Percentiles rank a stretch among this genome's conserved stretches.
These are phyloP conservation scores for Nemophila menziesii DNA, from an alignment of 257 asterid species.

Conservation along the genomic window DNA sequence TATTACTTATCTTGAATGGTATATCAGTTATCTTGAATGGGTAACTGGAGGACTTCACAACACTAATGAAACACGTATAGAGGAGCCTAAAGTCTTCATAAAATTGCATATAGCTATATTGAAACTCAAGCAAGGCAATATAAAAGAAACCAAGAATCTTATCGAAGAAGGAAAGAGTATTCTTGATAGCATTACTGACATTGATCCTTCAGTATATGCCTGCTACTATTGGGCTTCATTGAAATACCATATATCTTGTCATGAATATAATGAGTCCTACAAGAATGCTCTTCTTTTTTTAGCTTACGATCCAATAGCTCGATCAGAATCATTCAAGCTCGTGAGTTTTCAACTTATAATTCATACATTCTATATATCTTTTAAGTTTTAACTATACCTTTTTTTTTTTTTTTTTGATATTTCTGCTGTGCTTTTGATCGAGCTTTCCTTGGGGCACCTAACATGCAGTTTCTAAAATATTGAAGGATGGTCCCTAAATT, in stretches of 20 bases:
- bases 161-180: slow-evolving; percentile 83
- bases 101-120: slow-evolving; percentile 75
- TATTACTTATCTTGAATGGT: no score
- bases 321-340: slow-evolving; percentile 83
- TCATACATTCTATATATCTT: not conserved
- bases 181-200: slow-evolving; percentile 94
- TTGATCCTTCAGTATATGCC: slow-evolving; percentile 95
- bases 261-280: slow-evolving; percentile 90
- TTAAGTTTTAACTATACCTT: not conserved
- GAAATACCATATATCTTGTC: slow-evolving; percentile 67
- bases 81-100: slow-evolving; percentile 79
- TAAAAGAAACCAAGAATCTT: slow-evolving; percentile 76
- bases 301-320: slow-evolving; percentile 84
- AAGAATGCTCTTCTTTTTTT: slow-evolving; percentile 85
- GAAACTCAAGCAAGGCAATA: slow-evolving; percentile 80
- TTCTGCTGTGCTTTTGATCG: not conserved
- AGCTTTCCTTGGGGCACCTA: no score
- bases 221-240: slow-evolving; percentile 91
- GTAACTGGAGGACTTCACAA: slow-evolving; percentile 78
- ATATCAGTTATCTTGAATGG: slow-evolving; percentile 75
- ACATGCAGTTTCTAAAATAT: no score
- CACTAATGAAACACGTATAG: slow-evolving; percentile 66
- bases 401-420: not conserved
- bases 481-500: no score
- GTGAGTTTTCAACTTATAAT: slow-evolving; percentile 23